A percentile compares a stretch with the other conserved stretches of the same genome.
phyloP scores from a whole-genome alignment of 2,329 filamentous ascomycete species.

The Saccharata proteae region DNA sequence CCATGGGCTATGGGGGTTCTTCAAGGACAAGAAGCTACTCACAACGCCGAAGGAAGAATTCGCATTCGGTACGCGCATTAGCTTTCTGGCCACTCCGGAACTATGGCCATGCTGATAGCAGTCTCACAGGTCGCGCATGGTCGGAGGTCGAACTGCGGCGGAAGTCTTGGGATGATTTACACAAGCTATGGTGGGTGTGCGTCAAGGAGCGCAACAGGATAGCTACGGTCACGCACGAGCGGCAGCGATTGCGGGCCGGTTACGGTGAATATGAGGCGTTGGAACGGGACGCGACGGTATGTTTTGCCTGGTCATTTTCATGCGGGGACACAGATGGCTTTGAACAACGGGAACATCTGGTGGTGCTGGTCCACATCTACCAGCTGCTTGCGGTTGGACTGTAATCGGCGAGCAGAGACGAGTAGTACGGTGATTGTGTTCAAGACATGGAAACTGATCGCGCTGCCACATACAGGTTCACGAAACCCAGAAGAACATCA shows the following conservation, averaged over 20 bases:
- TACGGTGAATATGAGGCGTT: slow-evolving; percentile 61
- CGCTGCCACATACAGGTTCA: too few relatives aligned
- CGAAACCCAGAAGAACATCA: too few relatives aligned
- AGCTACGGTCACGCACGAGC: slow-evolving; percentile 62
- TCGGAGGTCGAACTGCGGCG: slow-evolving; percentile 69
- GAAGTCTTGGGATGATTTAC: slow-evolving; percentile 90
- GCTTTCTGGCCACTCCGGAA: too few relatives aligned
- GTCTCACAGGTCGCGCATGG: slow-evolving; percentile 60
- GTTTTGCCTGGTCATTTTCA: slow-evolving; percentile 24
- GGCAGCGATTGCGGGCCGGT: slow-evolving; percentile 52
- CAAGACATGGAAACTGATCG: too few relatives aligned
- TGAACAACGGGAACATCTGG: slow-evolving; percentile 7
- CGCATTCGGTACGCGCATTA: slow-evolving; percentile 46
- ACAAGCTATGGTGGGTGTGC: slow-evolving; percentile 89
- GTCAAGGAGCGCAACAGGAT: slow-evolving; percentile 83
- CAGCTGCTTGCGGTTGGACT: too few relatives aligned
- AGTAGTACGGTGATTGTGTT: too few relatives aligned
- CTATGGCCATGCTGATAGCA: too few relatives aligned
- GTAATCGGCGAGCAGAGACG: too few relatives aligned
- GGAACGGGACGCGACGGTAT: slow-evolving; percentile 53
- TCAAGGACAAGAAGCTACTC: slow-evolving; percentile 60
- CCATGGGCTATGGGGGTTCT: slow-evolving; percentile 91
- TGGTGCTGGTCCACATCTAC: too few relatives aligned
- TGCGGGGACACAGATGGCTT: slow-evolving; percentile 4
- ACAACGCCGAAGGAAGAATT: slow-evolving; percentile 58